Percentiles rank a stretch among this genome's conserved stretches.
These are phyloP conservation scores for Cystofilobasidium bisporidii DNA, from an alignment of 768 basidiomycete species.

Conservation along the genomic window DNA sequence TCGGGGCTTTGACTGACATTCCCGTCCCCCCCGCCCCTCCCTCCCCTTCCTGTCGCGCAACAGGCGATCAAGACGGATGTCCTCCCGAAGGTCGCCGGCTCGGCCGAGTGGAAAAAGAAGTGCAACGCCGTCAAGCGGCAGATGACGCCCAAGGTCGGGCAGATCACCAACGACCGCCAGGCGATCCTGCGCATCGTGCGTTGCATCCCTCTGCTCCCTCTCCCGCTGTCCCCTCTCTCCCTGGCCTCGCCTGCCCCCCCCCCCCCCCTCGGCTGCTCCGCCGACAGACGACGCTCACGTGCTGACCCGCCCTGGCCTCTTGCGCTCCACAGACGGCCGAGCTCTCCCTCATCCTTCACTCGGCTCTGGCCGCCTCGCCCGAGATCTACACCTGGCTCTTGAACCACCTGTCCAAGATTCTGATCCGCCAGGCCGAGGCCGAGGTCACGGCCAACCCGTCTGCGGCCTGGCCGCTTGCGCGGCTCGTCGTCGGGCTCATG, in stretches of 20 bases:
- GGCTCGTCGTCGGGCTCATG: slow-evolving; percentile 58
- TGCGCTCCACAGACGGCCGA: slow-evolving; percentile 41
- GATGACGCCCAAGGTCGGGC: slow-evolving; percentile 79
- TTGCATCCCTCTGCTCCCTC: not conserved
- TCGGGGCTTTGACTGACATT: too few relatives aligned
- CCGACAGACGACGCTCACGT: too few relatives aligned
- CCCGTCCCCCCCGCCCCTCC: too few relatives aligned
- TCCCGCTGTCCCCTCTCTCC: slow-evolving; percentile 26
- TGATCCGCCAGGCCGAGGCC: slow-evolving; percentile 83
- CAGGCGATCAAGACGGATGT: slow-evolving; percentile 32
- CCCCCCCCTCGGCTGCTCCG: too few relatives aligned
- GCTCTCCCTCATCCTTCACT: slow-evolving; percentile 44
- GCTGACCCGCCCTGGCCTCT: not conserved
- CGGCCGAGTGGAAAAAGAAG: slow-evolving; percentile 49
- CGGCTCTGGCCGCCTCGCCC: slow-evolving; percentile 42
- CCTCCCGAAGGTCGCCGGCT: slow-evolving; percentile 56
- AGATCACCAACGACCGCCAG: slow-evolving; percentile 61
- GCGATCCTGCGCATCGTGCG: slow-evolving; percentile 51
- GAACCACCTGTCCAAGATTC: slow-evolving; percentile 77
- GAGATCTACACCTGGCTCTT: slow-evolving; percentile 58
- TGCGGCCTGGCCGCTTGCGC: slow-evolving; percentile 71
- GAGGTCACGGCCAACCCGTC: slow-evolving; percentile 84
- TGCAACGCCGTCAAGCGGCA: slow-evolving; percentile 64
- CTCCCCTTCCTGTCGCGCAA: too few relatives aligned
- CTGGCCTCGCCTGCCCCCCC: too few relatives aligned